Conservation (phyloP, 768 basidiomycete genomes). For the Boletus edulis region DNA sequence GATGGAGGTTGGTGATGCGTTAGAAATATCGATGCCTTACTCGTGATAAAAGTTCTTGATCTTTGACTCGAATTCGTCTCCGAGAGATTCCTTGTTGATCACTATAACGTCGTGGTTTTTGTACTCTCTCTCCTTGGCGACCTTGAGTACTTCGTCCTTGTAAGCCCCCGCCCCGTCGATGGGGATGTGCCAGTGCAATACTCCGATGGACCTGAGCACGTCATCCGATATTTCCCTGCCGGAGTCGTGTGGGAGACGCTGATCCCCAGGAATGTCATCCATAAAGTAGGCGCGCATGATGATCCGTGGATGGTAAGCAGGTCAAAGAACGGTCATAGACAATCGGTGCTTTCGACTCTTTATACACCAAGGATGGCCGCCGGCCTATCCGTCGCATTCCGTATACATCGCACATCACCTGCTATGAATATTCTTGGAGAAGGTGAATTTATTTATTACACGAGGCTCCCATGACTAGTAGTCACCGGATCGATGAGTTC, state of each 20-base stretch:
- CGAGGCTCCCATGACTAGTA: no score
- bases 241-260: constrained; percentile 76
- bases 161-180: constrained; percentile 47
- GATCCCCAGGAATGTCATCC: constrained; percentile 75
- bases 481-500: no score
- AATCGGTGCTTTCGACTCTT: no score
- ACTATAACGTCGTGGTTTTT: constrained; percentile 81
- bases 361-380: no score
- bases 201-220: constrained; percentile 55
- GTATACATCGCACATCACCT: no score
- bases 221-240: constrained; percentile 46
- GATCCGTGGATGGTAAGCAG: background rate
- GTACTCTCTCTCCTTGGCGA: constrained; percentile 72
- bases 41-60: constrained; percentile 82
- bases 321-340: no score
- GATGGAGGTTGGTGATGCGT: background rate
- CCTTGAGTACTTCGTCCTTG: constrained; percentile 50
- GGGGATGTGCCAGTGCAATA: constrained; percentile 66
- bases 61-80: constrained; percentile 77
- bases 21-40: constrained; percentile 32
- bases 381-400: no score
- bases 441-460: no score
- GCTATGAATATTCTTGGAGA: no score
- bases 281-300: constrained; percentile 71
- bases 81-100: constrained; percentile 72